phyloP scores from a whole-genome alignment of 2,329 filamentous ascomycete species.

The Claviceps sp. region DNA sequence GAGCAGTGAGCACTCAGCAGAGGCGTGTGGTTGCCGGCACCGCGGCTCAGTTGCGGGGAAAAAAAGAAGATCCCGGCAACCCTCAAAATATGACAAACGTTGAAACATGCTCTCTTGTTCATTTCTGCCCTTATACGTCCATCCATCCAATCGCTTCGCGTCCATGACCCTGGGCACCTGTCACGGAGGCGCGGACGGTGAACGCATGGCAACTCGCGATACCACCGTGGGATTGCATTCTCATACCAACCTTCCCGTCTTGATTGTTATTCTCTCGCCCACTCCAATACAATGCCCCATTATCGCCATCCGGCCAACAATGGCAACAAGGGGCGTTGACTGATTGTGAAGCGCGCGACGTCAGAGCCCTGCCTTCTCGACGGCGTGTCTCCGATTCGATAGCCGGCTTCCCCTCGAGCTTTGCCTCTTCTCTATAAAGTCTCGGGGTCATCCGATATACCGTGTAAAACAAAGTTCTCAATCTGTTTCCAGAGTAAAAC shows the following conservation, averaged over 20 bases:
- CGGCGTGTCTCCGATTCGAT: neutral
- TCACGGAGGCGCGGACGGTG: neutral
- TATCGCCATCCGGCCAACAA: neutral
- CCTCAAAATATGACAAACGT: slow-evolving; percentile 2
- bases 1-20: neutral
- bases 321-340: neutral
- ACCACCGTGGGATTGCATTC: neutral
- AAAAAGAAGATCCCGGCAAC: neutral
- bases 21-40: neutral
- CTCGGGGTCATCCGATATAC: neutral
- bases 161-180: neutral
- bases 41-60: neutral
- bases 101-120: neutral
- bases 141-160: neutral
- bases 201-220: neutral
- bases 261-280: neutral
- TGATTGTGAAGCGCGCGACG: neutral
- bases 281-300: neutral
- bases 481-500: neutral
- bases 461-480: neutral
- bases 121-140: neutral
- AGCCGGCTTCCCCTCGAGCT: neutral
- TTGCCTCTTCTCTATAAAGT: neutral
- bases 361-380: neutral
- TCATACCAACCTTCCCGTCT: neutral